Conservation (phyloP, 371 early-diverging fungal genomes). For the Circinella umbellata region DNA sequence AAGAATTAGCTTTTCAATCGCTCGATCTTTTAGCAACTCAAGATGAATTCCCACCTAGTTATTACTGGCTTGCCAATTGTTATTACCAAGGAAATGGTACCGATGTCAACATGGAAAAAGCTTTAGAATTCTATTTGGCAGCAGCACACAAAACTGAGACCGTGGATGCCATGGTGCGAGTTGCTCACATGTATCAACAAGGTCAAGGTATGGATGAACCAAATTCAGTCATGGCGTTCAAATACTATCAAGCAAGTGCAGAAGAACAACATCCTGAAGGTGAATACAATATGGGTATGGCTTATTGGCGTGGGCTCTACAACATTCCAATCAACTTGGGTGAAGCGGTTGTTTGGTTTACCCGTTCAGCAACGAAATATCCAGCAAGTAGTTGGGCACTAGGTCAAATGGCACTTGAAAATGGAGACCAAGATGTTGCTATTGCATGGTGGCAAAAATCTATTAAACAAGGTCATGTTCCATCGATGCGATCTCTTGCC, state of each 20-base stretch:
- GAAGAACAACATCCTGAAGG: constrained; percentile 35
- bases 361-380: constrained; percentile 25
- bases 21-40: constrained; percentile 18
- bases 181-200: constrained; percentile 35
- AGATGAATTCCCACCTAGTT: constrained; percentile 23
- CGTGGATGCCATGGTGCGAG: constrained; percentile 44
- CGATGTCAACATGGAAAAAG: constrained; percentile 28
- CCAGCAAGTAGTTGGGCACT: constrained; percentile 44
- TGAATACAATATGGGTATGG: constrained; percentile 26
- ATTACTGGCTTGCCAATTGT: constrained; percentile 29
- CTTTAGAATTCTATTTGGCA: constrained; percentile 35
- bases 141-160: constrained; percentile 38
- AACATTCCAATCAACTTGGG: constrained; percentile 7
- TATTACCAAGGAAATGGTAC: constrained; percentile 20
- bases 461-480: constrained; percentile 39
- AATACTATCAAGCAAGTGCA: constrained; percentile 45
- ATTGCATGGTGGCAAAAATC: constrained; percentile 47
- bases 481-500: constrained; percentile 34
- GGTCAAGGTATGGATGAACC: constrained; percentile 18
- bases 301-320: constrained; percentile 7
- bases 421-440: constrained; percentile 40
- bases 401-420: constrained; percentile 39
- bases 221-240: constrained; percentile 31
- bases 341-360: constrained; percentile 37
- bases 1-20: constrained; percentile 21